phyloP scores from a whole-genome alignment of 352 stramenopile genomes.

The Blastocystis sp. region DNA sequence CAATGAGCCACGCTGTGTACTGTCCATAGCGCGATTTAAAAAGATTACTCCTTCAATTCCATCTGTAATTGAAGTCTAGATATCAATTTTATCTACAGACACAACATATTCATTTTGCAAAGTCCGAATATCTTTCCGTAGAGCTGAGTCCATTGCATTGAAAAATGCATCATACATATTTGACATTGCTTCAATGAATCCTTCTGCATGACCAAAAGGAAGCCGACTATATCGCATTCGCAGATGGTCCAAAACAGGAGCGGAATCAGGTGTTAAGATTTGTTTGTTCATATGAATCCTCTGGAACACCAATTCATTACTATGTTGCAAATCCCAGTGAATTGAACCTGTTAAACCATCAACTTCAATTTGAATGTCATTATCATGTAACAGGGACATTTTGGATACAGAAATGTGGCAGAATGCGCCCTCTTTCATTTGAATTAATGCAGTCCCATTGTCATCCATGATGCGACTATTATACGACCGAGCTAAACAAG shows the following conservation, averaged over 20 bases:
- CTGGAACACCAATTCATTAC: conserved; percentile 27
- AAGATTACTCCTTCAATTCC: conserved; percentile 47
- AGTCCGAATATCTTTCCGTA: neutral
- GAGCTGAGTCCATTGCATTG: neutral
- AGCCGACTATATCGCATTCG: neutral
- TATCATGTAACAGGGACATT: conserved; percentile 47
- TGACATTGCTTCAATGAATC: conserved; percentile 45
- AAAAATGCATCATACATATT: conserved; percentile 55
- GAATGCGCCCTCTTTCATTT: conserved; percentile 45
- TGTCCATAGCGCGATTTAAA: conserved; percentile 13
- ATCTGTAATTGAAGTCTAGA: neutral
- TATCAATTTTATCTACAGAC: neutral
- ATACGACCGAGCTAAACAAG: neutral
- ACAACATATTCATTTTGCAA: conserved; percentile 1
- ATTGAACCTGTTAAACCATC: neutral
- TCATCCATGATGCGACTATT: neutral
- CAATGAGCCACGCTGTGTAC: conserved; percentile 1
- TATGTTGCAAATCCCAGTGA: conserved; percentile 13
- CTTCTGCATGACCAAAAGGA: neutral
- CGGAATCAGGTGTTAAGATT: conserved; percentile 29
- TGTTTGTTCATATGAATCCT: conserved; percentile 43
- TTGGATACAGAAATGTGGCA: conserved; percentile 17
- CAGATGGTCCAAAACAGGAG: conserved; percentile 38
- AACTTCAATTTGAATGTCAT: conserved; percentile 15
- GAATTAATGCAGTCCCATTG: neutral